Base-by-base conservation (phyloP, 1,284 basidiomycete species). In the Papiliotrema fonsecae region DNA sequence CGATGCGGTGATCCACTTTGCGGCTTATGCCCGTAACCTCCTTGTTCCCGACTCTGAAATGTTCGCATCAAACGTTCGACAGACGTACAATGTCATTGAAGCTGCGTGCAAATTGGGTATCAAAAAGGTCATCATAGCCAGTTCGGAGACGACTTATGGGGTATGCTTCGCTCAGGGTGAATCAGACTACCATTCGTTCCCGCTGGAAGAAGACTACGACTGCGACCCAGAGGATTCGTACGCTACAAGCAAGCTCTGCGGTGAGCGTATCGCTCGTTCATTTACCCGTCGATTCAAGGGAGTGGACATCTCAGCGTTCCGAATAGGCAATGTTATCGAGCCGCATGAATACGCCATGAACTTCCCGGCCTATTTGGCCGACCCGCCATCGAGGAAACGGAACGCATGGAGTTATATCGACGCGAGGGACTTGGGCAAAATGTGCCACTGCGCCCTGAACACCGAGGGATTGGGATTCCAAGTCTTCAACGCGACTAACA, bases 341-440 rank as follows among this genome's bases (percentile, higher is more conserved):
- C 66, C 66, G 4, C 60, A 68, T 50, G 64, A 68, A 52, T 68
- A 68, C 45, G 58, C 50, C 4, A 38, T 46, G 18, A 55, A 65
- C 37, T 66, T 65, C 52, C 58, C 58, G 1, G 44, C 31, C 9
- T 66, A 58, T 54, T 39, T 66, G 18, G 49, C 47, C 26, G 62
- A 65, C 37, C 59, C 60, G 10, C 49, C 56, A 2, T 48, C 47
- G 24, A 46, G 66, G 39, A 68, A 65, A 52, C 47, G 66, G 32
- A 66, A 66, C 38, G 66, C 66, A 5, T 68, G 64, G 62, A 64
- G 61, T 40, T 68, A 68, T 39, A 65, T 68, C 42, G 66, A 68
- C 50, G 66, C 64, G 13, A 54, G 66, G 40, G 66, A 68, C 52
- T 45, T 68, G 21, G 66, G 66, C 1, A 55, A 68, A 50, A 52